Evolutionary conservation across 2,329 filamentous ascomycete species (phyloP).

Genomic region (Colletotrichum siamense): DNA sequence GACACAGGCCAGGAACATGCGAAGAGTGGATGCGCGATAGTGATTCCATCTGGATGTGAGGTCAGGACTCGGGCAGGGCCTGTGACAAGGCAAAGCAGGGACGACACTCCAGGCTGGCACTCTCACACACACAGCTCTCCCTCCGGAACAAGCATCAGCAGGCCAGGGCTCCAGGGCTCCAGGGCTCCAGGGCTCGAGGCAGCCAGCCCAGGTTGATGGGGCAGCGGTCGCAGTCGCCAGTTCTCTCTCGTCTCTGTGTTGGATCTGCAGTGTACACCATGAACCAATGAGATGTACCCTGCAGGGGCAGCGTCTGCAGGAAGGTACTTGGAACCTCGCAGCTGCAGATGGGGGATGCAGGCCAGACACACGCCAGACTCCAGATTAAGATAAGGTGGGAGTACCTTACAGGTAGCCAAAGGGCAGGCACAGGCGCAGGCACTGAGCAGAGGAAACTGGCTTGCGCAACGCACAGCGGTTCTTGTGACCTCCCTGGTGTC

Average conservation of each 20-base stretch:
- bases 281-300: not conserved
- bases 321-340: not conserved
- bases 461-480: not conserved
- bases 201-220: constrained; percentile 13
- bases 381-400: not conserved
- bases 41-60: not conserved
- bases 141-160: not conserved
- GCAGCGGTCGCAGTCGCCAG: constrained; percentile 2
- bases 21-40: not conserved
- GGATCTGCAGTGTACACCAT: not conserved
- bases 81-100: not conserved
- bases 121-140: not conserved
- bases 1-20: not conserved
- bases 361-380: not conserved
- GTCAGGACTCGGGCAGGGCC: not conserved
- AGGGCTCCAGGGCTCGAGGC: not conserved
- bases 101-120: not conserved
- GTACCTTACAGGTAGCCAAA: not conserved
- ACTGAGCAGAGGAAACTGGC: not conserved
- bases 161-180: not conserved
- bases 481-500: not conserved
- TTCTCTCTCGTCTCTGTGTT: not conserved
- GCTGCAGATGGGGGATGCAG: not conserved
- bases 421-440: not conserved
- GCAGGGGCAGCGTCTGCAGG: not conserved